phyloP scores from a whole-genome alignment of 192 early-diverging fungal genomes.

The Coemansia aciculifera region DNA sequence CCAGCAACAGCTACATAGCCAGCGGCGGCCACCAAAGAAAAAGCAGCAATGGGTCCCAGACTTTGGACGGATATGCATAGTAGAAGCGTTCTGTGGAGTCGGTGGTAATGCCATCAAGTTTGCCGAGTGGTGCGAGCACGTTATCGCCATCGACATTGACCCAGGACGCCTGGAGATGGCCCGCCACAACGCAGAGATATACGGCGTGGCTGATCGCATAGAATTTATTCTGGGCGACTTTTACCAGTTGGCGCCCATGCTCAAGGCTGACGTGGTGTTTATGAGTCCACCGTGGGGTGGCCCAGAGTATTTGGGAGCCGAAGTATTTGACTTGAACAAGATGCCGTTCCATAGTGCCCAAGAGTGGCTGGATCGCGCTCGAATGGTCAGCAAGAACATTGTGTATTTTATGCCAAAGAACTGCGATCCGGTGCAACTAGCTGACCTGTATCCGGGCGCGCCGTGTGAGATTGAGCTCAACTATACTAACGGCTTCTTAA shows the following conservation, averaged over 20 bases:
- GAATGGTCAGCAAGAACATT: constrained; percentile 71
- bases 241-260: constrained; percentile 67
- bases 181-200: constrained; percentile 80
- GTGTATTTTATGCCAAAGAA: constrained; percentile 86
- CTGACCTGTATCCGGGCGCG: constrained; percentile 54
- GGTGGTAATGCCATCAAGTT: constrained; percentile 98
- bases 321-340: constrained; percentile 31
- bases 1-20: too few relatives aligned
- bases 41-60: background rate
- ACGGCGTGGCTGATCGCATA: constrained; percentile 89
- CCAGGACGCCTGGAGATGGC: constrained; percentile 77
- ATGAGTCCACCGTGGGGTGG: constrained; percentile 97
- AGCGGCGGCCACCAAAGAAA: background rate
- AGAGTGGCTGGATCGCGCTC: constrained; percentile 65
- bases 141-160: constrained; percentile 93
- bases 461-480: constrained; percentile 83
- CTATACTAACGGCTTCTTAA: constrained; percentile 64
- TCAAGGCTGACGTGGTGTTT: constrained; percentile 87
- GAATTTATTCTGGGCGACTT: constrained; percentile 93
- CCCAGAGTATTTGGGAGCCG: constrained; percentile 66
- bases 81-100: constrained; percentile 95
- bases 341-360: constrained; percentile 55
- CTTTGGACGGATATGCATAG: constrained; percentile 64
- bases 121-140: constrained; percentile 81
- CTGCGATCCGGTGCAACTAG: constrained; percentile 69